A percentile compares a stretch with the other conserved stretches of the same genome.
phyloP scores from a whole-genome alignment of 257 asterid genomes.

The Cinchona pubescens region DNA sequence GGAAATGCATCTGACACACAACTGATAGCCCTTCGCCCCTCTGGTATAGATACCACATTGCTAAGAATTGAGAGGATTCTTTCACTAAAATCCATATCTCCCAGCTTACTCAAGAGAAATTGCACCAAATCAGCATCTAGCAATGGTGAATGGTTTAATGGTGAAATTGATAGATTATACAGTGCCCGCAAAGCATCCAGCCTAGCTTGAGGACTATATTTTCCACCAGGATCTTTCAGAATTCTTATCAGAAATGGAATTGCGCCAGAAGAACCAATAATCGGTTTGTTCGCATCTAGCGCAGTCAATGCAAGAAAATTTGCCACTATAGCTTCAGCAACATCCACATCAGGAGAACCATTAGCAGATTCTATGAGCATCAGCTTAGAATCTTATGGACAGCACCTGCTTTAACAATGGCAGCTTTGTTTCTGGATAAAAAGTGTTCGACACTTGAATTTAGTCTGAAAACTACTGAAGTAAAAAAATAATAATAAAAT shows the following conservation, averaged over 20 bases:
- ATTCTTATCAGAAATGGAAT: conserved; percentile 52
- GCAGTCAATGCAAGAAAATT: conserved; percentile 88
- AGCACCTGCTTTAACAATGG: conserved; percentile 84
- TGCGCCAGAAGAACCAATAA: conserved; percentile 81
- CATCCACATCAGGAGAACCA: conserved; percentile 26
- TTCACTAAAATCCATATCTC: conserved; percentile 70
- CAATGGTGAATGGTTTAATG: conserved; percentile 37
- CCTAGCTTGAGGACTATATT: conserved; percentile 37
- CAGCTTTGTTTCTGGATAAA: conserved; percentile 71
- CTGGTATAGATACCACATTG: conserved; percentile 53
- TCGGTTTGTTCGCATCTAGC: conserved; percentile 66
- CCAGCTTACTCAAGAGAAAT: conserved; percentile 48
- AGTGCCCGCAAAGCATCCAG: conserved; percentile 72
- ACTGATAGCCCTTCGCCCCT: conserved; percentile 69
- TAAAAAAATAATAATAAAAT: too few relatives aligned
- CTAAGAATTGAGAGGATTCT: conserved; percentile 67
- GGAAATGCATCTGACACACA: conserved; percentile 51
- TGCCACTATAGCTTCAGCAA: conserved; percentile 71
- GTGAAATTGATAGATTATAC: conserved; percentile 76
- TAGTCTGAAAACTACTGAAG: conserved; percentile 1
- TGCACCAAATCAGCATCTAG: conserved; percentile 54
- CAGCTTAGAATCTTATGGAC: conserved; percentile 79
- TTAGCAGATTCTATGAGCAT: conserved; percentile 42
- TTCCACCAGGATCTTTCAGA: conserved; percentile 26
- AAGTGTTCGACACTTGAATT: conserved; percentile 2